Percentiles rank a stretch among this genome's conserved stretches.
Evolutionary conservation across 148 eudicot species (phyloP).

Genomic region (Rhododendron vialii): DNA sequence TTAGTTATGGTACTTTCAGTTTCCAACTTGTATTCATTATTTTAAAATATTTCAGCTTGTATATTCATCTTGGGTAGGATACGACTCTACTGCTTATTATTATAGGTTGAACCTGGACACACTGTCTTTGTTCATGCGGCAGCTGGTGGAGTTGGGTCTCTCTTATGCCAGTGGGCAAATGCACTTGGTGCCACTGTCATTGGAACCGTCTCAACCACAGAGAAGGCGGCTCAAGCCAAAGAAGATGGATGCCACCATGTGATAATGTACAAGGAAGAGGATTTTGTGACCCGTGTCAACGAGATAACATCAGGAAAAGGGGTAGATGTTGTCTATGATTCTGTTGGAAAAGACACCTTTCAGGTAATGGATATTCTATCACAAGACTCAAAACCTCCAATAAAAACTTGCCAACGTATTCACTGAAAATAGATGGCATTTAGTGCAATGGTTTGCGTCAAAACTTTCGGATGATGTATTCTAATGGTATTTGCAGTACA

Average conservation of each 20-base stretch:
- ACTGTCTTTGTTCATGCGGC: constrained; percentile 79
- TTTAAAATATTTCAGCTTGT: not conserved
- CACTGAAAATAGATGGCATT: not conserved
- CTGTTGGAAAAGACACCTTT: constrained; percentile 84
- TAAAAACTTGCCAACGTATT: not conserved
- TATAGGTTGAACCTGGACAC: constrained; percentile 80
- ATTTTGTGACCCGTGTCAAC: constrained; percentile 66
- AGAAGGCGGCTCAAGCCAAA: constrained; percentile 79
- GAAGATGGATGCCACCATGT: constrained; percentile 86
- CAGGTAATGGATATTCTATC: constrained; percentile 37
- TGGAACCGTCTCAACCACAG: constrained; percentile 76
- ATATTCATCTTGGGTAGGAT: constrained; percentile 3
- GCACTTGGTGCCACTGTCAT: constrained; percentile 82
- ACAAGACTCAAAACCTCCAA: not conserved
- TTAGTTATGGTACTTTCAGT: not conserved
- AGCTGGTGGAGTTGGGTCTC: constrained; percentile 84
- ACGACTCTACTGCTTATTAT: not conserved
- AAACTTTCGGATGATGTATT: not conserved
- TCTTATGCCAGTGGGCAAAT: constrained; percentile 86
- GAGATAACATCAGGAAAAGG: constrained; percentile 81
- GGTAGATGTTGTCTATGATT: constrained; percentile 85
- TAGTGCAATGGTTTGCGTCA: not conserved
- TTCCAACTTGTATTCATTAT: not conserved
- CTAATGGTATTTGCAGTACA: not conserved
- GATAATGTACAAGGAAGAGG: constrained; percentile 65